Evolutionary conservation across 2,329 filamentous ascomycete species (phyloP).

Genomic region (Clarireedia hainanense): DNA sequence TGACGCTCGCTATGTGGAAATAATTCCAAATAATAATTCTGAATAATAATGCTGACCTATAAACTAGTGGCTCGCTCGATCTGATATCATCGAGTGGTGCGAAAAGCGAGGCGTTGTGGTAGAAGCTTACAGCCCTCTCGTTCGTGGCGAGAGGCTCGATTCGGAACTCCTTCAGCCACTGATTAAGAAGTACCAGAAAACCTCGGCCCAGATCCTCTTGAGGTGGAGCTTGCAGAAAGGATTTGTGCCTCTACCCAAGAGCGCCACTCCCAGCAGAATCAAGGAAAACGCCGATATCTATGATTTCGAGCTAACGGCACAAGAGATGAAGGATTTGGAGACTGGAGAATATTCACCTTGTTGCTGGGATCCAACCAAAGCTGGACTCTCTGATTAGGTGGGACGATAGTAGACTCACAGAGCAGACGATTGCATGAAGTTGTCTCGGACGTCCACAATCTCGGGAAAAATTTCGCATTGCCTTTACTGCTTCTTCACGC

Average conservation of each 20-base stretch:
- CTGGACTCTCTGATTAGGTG: slow-evolving; percentile 34
- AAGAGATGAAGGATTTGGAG: slow-evolving; percentile 43
- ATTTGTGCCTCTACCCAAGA: slow-evolving; percentile 67
- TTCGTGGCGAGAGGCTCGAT: slow-evolving; percentile 61
- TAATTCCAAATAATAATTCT: no score
- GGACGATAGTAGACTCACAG: background rate
- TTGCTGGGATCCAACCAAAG: slow-evolving; percentile 48
- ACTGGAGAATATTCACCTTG: slow-evolving; percentile 46
- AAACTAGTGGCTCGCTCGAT: slow-evolving; percentile 61
- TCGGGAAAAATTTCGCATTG: no score
- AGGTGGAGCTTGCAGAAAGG: slow-evolving; percentile 78
- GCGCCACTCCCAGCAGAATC: slow-evolving; percentile 59
- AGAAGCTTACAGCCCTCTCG: slow-evolving; percentile 56
- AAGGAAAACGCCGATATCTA: slow-evolving; percentile 51
- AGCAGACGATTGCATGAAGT: no score
- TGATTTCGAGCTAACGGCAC: slow-evolving; percentile 47
- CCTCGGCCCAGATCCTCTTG: slow-evolving; percentile 68
- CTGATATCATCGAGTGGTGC: slow-evolving; percentile 75
- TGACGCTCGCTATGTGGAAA: no score
- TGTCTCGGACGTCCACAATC: no score
- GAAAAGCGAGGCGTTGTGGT: slow-evolving; percentile 52
- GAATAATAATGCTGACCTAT: no score
- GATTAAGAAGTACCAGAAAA: slow-evolving; percentile 64
- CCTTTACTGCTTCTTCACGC: no score
- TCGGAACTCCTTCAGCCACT: slow-evolving; percentile 58